Conservation (phyloP, 805 yeast genomes). For the Teunomyces funiuensis region DNA sequence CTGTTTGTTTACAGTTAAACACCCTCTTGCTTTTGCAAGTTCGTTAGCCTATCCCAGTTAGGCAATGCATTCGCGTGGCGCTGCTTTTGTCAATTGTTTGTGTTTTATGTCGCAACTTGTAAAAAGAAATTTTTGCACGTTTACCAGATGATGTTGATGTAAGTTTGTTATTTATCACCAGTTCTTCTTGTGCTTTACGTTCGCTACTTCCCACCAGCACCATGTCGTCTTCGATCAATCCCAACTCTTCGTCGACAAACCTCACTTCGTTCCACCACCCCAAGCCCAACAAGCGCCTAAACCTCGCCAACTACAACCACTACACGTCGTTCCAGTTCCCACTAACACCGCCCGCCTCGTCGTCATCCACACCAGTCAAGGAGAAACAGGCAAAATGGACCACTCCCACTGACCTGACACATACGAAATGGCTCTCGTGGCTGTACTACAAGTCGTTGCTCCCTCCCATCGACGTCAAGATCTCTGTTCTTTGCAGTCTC, state of each 20-base stretch:
- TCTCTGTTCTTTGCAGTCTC: slow-evolving; percentile 51
- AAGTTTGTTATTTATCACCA: not conserved
- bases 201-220: not conserved
- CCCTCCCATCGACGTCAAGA: slow-evolving; percentile 25
- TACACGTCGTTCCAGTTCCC: slow-evolving; percentile 22
- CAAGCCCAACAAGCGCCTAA: slow-evolving; percentile 16
- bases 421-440: not conserved
- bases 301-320: slow-evolving; percentile 11
- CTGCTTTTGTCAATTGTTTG: not conserved
- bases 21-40: too few species aligned
- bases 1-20: too few species aligned
- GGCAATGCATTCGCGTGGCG: not conserved
- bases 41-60: too few species aligned
- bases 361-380: slow-evolving; percentile 29
- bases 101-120: not conserved
- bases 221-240: slow-evolving; percentile 28
- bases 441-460: slow-evolving; percentile 7
- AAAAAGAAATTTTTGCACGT: not conserved
- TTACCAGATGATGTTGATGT: not conserved
- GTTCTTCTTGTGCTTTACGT: not conserved
- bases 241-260: slow-evolving; percentile 37
- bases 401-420: not conserved
- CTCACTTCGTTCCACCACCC: slow-evolving; percentile 22
- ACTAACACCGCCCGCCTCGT: slow-evolving; percentile 37
- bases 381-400: slow-evolving; percentile 14